phyloP scores from a whole-genome alignment of 768 basidiomycete genomes.

The Termitomyces sp. region DNA sequence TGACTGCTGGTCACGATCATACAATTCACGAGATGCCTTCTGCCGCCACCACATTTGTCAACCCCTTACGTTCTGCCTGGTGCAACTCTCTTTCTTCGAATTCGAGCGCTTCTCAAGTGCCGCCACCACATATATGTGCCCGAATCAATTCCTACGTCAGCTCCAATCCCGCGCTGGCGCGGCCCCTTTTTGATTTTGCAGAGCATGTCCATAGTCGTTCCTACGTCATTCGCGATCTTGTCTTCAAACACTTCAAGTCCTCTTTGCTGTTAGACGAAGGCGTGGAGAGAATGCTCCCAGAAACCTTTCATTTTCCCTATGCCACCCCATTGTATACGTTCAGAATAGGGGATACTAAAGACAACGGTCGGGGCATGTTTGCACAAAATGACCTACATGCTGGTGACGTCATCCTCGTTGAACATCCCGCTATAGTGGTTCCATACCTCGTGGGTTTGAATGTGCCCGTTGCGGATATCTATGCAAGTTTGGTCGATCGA shows the following conservation, averaged over 20 bases:
- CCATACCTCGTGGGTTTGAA: constrained; percentile 27
- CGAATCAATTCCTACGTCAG: constrained; percentile 18
- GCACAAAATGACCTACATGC: constrained; percentile 26
- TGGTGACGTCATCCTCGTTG: constrained; percentile 29
- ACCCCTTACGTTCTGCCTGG: constrained; percentile 4
- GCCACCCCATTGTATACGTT: constrained; percentile 8
- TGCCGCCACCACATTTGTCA: not conserved
- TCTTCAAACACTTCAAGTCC: constrained; percentile 17
- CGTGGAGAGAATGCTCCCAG: constrained; percentile 22
- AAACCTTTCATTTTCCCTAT: constrained; percentile 7
- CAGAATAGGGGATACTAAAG: constrained; percentile 20
- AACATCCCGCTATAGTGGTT: constrained; percentile 37
- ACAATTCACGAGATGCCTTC: constrained; percentile 9
- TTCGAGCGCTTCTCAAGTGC: constrained; percentile 1
- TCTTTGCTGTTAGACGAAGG: constrained; percentile 26
- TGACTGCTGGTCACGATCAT: constrained; percentile 3
- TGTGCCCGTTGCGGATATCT: constrained; percentile 23
- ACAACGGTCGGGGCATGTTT: constrained; percentile 34
- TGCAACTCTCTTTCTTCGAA: not conserved
- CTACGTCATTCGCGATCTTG: constrained; percentile 19
- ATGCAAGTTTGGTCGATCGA: constrained; percentile 23
- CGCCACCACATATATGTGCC: constrained; percentile 15
- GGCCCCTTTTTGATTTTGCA: constrained; percentile 22
- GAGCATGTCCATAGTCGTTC: constrained; percentile 20
- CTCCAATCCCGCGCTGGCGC: constrained; percentile 17